Evolutionary conservation across 139 green algal species (phyloP), one percentile per base, ranked within the genome.

Genomic region (Chloropicon primus): DNA sequence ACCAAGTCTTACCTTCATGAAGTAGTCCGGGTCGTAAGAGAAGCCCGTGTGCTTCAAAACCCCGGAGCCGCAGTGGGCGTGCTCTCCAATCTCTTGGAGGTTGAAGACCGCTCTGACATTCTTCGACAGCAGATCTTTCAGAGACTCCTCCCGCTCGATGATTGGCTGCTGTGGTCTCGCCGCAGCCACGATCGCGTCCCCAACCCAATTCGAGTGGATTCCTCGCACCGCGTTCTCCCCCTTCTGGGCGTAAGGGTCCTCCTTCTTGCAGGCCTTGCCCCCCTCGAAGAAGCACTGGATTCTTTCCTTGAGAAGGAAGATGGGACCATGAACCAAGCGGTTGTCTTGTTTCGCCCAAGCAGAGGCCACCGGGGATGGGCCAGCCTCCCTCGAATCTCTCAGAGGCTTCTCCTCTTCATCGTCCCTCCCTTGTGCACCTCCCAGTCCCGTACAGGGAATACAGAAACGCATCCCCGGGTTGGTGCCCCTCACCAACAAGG

Each of bases 151-250:
- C 24, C 76, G 72, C 26, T 86, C 80, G 22, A 80, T 24, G 21
- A 88, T 53, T 25, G 87, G 78, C 0, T 83, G 73, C 75, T 93
- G 83, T 0, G 88, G 88, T 26, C 89, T 77, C 10, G 89, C 88
- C 83, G 90, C 91, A 22, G 88, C 89, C 72, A 94, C 80, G 1
- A 94, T 54, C 24, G 81, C 2, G 0, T 80, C 26, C 1, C 80
- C 86, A 2, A 94, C 86, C 89, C 89, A 94, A 77, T 77, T 87
- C 74, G 78, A 79, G 83, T 94, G 89, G 71, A 94, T 72, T 1
- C 88, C 88, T 2, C 73, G 53, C n/a, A 92, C 83, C 22, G 86
- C 85, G 73, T 85, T 86, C 25, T 27, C 2, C 1, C 54, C 71
- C 21, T 78, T 77, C 72, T 92, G 88, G 10, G 22, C 73, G 1